Base-by-base conservation (phyloP, 169 alveolate species). In the Blepharisma undulans region DNA sequence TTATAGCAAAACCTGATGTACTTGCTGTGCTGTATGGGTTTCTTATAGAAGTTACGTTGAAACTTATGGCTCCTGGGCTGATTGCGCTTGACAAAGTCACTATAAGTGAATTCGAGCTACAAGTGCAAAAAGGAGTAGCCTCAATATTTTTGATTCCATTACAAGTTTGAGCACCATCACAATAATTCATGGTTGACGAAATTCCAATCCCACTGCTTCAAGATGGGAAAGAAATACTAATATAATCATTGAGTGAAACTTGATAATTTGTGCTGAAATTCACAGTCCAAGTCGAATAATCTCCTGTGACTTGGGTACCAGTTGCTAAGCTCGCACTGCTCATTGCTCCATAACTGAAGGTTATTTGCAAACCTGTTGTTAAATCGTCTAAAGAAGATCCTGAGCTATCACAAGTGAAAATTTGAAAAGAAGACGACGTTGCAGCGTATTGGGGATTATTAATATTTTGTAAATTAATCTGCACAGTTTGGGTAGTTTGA, bases 21-120 rank as follows among this genome's bases (percentile, higher is more conserved):
- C 36, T 48, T 22, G 89, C 89, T n/a, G 89, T n/a, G 34, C 89
- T 82, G 7, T 72, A 72, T 30, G 77, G 77, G 32, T 82, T 82
- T 48, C 66, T 48, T 10, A 48, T 5, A 48, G 66, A 48, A 48
- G 66, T 48, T 5, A 48, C 66, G 14, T 48, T 48, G 14, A 48
- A 48, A 48, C 66, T 48, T 5, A 5, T 48, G 14, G 66, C 7
- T 0, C 66, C 66, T 10, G 66, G 16, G 14, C 66, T 48, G 14
- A 48, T 48, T 48, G 66, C 66, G 12, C 66, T 48, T 48, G 66
- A 48, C 7, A 48, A 18, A 48, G 66, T 48, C 21, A 48, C 66
- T 48, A 48, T 48, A 18, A 48, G 66, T 5, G 66, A 10, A 48
- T 48, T 48, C 66, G 66, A 48, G 66, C 66, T 48, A 48, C 66